Percentiles rank a stretch among this genome's conserved stretches.
phyloP scores from a whole-genome alignment of 78 protist genomes.

The Bigelowiella natans region DNA sequence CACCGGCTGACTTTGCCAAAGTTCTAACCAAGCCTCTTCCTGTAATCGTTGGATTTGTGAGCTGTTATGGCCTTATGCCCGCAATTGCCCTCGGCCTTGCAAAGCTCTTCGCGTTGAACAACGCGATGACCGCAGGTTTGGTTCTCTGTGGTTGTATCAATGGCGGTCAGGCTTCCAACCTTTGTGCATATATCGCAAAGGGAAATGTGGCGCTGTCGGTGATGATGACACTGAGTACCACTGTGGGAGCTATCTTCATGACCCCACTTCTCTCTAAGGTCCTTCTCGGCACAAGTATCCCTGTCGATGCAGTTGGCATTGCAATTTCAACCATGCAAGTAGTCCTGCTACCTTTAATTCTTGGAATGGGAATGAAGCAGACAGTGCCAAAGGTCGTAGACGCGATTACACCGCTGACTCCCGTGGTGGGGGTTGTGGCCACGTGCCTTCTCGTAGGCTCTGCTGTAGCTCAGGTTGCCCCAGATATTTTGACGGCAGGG shows the following conservation, averaged over 20 bases:
- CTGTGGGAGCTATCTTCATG: constrained; percentile 21
- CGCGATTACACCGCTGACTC: background rate
- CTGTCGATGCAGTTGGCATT: constrained; percentile 10
- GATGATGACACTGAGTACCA: constrained; percentile 11
- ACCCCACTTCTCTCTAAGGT: constrained; percentile 12
- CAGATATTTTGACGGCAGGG: constrained; percentile 10
- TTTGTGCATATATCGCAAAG: constrained; percentile 15
- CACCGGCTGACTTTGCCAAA: constrained; percentile 7
- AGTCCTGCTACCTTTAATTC: background rate
- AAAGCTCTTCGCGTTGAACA: background rate
- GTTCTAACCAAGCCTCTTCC: background rate
- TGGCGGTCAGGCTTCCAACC: constrained; percentile 11
- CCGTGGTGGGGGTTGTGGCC: constrained; percentile 12
- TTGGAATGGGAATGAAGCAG: background rate
- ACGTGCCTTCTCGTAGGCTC: constrained; percentile 19
- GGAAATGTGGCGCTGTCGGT: constrained; percentile 27
- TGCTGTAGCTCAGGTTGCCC: constrained; percentile 19
- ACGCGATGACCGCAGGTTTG: background rate
- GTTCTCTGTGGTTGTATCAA: constrained; percentile 1
- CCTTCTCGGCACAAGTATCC: constrained; percentile 13
- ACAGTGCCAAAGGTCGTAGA: background rate
- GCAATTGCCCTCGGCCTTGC: constrained; percentile 6
- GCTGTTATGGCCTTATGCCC: constrained; percentile 17
- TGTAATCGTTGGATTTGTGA: background rate
- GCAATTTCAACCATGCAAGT: constrained; percentile 9